Conservation (phyloP, 108 stramenopile species). For the Skeletonema tropicum region DNA sequence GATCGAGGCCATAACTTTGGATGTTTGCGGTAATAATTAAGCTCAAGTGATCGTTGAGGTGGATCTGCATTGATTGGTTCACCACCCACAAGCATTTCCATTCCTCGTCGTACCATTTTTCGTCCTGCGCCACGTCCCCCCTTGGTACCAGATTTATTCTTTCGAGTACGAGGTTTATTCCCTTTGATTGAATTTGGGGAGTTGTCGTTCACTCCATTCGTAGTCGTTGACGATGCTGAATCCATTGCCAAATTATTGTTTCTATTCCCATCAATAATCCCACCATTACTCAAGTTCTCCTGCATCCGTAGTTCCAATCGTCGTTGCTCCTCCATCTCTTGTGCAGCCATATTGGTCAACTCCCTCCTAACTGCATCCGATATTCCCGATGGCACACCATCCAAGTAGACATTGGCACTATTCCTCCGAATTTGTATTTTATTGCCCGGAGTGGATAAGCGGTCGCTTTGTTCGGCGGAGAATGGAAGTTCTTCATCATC, state of each 20-base stretch:
- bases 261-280: neutral
- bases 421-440: constrained; percentile 55
- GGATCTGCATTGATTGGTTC: constrained; percentile 89
- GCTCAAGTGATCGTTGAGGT: constrained; percentile 68
- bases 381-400: constrained; percentile 24
- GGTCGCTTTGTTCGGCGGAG: constrained; percentile 52
- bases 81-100: constrained; percentile 91
- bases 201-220: neutral
- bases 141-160: constrained; percentile 2
- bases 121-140: constrained; percentile 27
- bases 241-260: neutral
- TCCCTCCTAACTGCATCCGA: constrained; percentile 36
- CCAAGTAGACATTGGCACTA: constrained; percentile 9
- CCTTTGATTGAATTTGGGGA: constrained; percentile 7
- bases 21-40: constrained; percentile 57
- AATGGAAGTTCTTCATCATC: constrained; percentile 60
- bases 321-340: constrained; percentile 38
- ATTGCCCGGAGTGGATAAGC: constrained; percentile 43
- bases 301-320: constrained; percentile 15
- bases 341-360: constrained; percentile 30
- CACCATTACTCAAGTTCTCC: neutral
- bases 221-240: neutral
- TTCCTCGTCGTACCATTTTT: constrained; percentile 84
- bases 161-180: constrained; percentile 13
- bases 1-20: constrained; percentile 60